Evolutionary conservation across 73 alveolate genomes (phyloP), one percentile per base, ranked within the genome.

Genomic region (Tetrahymena elliotti): DNA sequence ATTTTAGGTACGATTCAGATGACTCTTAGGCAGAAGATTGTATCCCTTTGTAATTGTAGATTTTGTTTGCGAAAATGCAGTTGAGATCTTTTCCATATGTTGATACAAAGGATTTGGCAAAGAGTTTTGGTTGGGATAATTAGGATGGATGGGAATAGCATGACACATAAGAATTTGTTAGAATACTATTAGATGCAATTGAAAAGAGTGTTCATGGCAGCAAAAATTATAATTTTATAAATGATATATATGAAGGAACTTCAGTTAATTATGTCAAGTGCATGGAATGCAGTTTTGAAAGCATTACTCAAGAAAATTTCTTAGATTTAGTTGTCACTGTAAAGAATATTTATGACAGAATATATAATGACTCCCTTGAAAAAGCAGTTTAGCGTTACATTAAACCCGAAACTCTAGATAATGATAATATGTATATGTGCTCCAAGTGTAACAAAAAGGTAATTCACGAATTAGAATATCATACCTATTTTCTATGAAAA

Each of bases 101-200:
- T 20, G 97, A 96, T 84, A 97, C 99, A 27, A 97, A 93, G 93
- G 97, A 96, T 88, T 97, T 97, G 40, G 97, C 98, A 1, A 96
- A 96, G 88, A 93, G 97, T 31, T 97, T 97, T 84, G 93, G 96
- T 38, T 97, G 99, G 99, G 98, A 96, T 53, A 54, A 93, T 7
- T 52, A 83, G 41, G 94, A 95, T 36, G 96, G 96, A 24, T 94
- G 94, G 35, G 97, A 97, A 82, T 96, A 97, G 95, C 98, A 97
- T 52, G 99, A 97, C 54, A 95, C 95, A 27, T 93, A 97, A 93
- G 99, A 97, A 93, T 97, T 98, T 96, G 98, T 99, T 95, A 82
- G 99, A 84, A 98, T 97, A 52, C 97, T 98, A 83, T 98, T 98
- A 93, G 99, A 98, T 95, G 99, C 99, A 15, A 97, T 98, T 41